Percentiles rank a stretch among this genome's conserved stretches.
phyloP scores from a whole-genome alignment of 768 basidiomycete species.

The Polyporus arcularius region DNA sequence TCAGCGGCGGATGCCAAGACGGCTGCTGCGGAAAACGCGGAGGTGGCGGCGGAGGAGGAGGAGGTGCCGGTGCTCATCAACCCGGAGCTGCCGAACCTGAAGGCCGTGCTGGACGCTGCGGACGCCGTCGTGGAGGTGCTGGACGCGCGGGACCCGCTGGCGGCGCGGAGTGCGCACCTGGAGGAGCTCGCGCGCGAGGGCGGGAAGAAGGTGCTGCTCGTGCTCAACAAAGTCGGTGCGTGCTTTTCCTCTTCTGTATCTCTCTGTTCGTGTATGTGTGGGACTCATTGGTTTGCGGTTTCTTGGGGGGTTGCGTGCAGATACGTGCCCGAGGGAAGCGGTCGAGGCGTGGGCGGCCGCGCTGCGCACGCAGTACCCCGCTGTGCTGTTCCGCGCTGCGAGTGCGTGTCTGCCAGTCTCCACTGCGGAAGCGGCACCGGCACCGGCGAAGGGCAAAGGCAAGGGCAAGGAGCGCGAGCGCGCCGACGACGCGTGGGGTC shows the following conservation, averaged over 20 bases:
- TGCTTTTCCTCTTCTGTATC: constrained; percentile 10
- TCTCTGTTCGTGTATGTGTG: background rate
- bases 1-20: background rate
- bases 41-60: constrained; percentile 38
- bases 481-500: constrained; percentile 63
- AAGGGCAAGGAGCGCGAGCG: constrained; percentile 43
- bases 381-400: constrained; percentile 73
- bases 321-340: constrained; percentile 78
- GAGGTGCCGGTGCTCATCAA: constrained; percentile 65
- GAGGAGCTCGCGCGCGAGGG: constrained; percentile 51
- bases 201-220: constrained; percentile 56
- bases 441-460: constrained; percentile 38
- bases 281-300: too few species aligned
- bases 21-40: constrained; percentile 12
- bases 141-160: constrained; percentile 81
- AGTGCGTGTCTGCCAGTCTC: constrained; percentile 60
- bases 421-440: constrained; percentile 19
- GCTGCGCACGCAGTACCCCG: constrained; percentile 60
- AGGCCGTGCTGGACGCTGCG: constrained; percentile 70
- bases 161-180: constrained; percentile 64
- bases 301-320: too few species aligned
- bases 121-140: constrained; percentile 82
- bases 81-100: constrained; percentile 59
- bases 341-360: constrained; percentile 66
- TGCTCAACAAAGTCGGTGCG: constrained; percentile 88